A percentile compares a stretch with the other conserved stretches of the same genome.
Evolutionary conservation across 2,329 filamentous ascomycete species (phyloP).

Genomic region (Cercospora sesami): DNA sequence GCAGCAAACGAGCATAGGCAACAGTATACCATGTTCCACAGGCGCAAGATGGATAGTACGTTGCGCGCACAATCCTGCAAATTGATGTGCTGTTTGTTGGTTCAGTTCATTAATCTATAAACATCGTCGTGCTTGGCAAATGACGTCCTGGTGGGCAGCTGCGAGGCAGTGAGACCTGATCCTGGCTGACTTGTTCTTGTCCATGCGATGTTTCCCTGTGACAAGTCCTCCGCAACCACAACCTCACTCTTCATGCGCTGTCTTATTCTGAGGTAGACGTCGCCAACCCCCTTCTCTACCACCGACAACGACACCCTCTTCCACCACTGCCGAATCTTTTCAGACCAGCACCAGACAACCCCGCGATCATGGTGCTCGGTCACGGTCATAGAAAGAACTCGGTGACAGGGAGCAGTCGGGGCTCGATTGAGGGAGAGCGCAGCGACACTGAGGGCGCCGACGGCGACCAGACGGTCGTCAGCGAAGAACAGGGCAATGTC

Average conservation of each 20-base stretch:
- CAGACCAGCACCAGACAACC: background rate
- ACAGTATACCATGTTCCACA: background rate
- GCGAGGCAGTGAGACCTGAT: background rate
- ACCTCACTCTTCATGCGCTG: background rate
- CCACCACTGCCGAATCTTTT: conserved; percentile 3
- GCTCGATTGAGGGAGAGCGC: conserved; percentile 45
- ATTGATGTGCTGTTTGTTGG: background rate
- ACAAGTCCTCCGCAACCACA: background rate
- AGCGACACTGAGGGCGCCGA: conserved; percentile 42
- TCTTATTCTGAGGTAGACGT: background rate
- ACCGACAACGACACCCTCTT: background rate
- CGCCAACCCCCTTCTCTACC: background rate
- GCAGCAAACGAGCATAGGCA: background rate
- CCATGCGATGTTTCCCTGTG: conserved; percentile 4
- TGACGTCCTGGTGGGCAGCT: conserved; percentile 8
- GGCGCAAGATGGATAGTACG: background rate
- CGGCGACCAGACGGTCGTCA: conserved; percentile 69
- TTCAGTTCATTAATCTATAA: background rate
- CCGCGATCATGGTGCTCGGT: conserved; percentile 49
- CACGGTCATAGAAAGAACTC: conserved; percentile 53
- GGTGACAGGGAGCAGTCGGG: conserved; percentile 43
- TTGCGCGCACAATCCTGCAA: background rate
- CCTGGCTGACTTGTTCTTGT: conserved; percentile 2
- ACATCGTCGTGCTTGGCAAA: conserved; percentile 3
- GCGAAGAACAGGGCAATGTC: conserved; percentile 93